These are phyloP conservation scores for Durusdinium trenchii DNA, from an alignment of 73 alveolate genomes.

Conservation along the genomic window DNA sequence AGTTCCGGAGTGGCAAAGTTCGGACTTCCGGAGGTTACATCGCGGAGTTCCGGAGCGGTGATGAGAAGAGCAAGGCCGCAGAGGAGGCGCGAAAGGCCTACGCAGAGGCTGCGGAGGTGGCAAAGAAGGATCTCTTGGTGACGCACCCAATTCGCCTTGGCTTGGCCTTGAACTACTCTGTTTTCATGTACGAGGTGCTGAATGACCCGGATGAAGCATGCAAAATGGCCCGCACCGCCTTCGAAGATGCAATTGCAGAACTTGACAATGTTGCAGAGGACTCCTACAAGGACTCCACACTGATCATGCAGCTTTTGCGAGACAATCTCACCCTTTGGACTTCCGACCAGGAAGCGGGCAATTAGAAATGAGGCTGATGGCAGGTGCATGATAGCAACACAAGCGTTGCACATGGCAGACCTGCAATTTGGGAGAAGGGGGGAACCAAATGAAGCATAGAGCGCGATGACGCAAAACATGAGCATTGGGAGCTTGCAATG, in stretches of 20 bases:
- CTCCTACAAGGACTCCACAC: conserved; percentile 97
- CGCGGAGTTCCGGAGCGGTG: conserved; percentile 69
- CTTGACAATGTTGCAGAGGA: conserved; percentile 97
- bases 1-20: too few species aligned
- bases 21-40: too few species aligned
- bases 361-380: too few species aligned
- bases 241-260: conserved; percentile 96
- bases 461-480: too few species aligned
- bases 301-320: conserved; percentile 96
- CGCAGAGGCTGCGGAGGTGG: conserved; percentile 78
- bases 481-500: too few species aligned
- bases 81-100: conserved; percentile 97
- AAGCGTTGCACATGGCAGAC: too few species aligned
- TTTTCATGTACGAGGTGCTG: conserved; percentile 97
- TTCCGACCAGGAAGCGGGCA: conserved; percentile 96
- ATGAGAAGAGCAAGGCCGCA: conserved; percentile 54
- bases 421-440: too few species aligned
- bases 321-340: conserved; percentile 97
- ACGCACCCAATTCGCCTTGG: conserved; percentile 97
- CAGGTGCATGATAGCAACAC: too few species aligned
- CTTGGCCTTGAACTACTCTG: conserved; percentile 97
- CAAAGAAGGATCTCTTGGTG: neutral
- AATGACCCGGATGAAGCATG: conserved; percentile 96
- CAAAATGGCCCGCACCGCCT: conserved; percentile 97
- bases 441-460: too few species aligned